Conservation (phyloP, 2,329 filamentous ascomycete species). For the Akanthomyces lecanii region DNA sequence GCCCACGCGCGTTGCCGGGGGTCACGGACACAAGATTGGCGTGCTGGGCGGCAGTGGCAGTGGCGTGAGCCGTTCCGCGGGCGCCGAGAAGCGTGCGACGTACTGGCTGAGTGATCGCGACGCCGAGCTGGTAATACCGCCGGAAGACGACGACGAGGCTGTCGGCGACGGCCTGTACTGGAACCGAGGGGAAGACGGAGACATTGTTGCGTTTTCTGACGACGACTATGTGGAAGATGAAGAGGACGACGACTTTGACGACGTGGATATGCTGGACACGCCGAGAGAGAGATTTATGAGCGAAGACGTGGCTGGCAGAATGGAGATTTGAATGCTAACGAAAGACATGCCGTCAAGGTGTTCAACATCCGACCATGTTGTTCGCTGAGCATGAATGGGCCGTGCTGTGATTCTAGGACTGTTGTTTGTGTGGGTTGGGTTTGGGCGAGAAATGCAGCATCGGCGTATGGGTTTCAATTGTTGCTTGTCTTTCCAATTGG, state of each 20-base stretch:
- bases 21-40: slow-evolving; percentile 21
- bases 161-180: slow-evolving; percentile 50
- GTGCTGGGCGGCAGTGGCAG: slow-evolving; percentile 17
- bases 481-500: background rate
- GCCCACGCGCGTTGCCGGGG: slow-evolving; percentile 28
- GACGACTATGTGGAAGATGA: slow-evolving; percentile 48
- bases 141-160: slow-evolving; percentile 45
- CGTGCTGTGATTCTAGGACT: background rate
- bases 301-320: slow-evolving; percentile 58
- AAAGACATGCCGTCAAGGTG: background rate
- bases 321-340: slow-evolving; percentile 52
- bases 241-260: slow-evolving; percentile 41
- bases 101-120: slow-evolving; percentile 80
- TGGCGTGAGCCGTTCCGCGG: slow-evolving; percentile 15
- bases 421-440: background rate
- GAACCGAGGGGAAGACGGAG: slow-evolving; percentile 56
- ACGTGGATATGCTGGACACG: slow-evolving; percentile 37
- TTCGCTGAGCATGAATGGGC: background rate
- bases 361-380: background rate
- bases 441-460: background rate
- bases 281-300: slow-evolving; percentile 52
- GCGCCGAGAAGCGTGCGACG: slow-evolving; percentile 65
- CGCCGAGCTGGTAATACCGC: slow-evolving; percentile 43
- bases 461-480: background rate
- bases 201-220: slow-evolving; percentile 50